Percentiles rank a stretch among this genome's conserved stretches.
These are phyloP conservation scores for Solanum piurae DNA, from an alignment of 257 asterid species.

Conservation along the genomic window DNA sequence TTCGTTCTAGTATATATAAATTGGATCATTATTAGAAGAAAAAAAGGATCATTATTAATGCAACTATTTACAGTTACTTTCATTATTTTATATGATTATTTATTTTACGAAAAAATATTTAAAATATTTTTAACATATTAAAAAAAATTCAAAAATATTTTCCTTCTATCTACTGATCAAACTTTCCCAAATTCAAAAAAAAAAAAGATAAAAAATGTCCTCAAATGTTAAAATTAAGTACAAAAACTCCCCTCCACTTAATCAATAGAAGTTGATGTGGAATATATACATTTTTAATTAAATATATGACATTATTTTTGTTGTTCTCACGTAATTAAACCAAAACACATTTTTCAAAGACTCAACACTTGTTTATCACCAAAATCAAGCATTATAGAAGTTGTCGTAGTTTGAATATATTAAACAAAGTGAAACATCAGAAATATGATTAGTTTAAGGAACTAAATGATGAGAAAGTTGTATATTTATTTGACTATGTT, in stretches of 20 bases:
- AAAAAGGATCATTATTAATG: background rate
- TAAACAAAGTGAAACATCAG: too few relatives aligned
- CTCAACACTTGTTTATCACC: background rate
- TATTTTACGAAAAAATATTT: too few relatives aligned
- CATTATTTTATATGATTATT: background rate
- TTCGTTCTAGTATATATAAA: background rate
- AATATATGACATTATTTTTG: background rate
- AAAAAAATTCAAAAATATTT: too few relatives aligned
- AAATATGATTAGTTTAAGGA: too few relatives aligned
- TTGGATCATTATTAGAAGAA: background rate
- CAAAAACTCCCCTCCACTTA: background rate
- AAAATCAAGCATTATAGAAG: background rate
- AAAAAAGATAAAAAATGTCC: too few relatives aligned
- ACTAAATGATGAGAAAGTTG: constrained; percentile 17
- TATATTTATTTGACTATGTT: background rate
- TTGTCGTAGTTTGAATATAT: too few relatives aligned
- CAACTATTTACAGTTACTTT: background rate
- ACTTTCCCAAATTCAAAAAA: background rate
- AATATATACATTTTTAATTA: background rate
- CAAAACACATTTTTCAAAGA: background rate
- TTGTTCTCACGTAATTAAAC: background rate
- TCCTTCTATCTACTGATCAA: background rate
- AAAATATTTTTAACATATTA: too few relatives aligned
- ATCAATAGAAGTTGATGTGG: background rate
- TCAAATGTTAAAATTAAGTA: background rate